phyloP scores from a whole-genome alignment of 73 alveolate species.

The Tetrahymena borealis region DNA sequence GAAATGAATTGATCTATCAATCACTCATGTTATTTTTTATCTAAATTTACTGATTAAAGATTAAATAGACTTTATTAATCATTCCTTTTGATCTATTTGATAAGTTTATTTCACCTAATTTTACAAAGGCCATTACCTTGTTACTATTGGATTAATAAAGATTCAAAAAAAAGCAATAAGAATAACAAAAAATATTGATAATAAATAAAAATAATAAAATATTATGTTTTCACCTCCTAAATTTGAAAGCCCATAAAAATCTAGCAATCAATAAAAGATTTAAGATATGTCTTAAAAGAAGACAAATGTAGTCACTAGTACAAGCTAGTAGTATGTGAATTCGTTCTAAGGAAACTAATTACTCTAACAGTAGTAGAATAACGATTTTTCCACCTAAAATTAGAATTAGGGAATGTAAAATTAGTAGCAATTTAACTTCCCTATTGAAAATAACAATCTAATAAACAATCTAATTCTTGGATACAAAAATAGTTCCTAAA shows the following conservation, averaged over 20 bases:
- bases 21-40: too few species aligned
- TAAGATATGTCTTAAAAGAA: background rate
- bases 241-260: background rate
- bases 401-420: background rate
- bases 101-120: too few species aligned
- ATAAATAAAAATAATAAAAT: background rate
- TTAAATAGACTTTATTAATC: too few species aligned
- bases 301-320: background rate
- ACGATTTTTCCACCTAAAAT: background rate
- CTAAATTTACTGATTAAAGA: too few species aligned
- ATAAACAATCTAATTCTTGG: background rate
- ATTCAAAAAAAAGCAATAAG: too few species aligned
- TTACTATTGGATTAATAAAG: too few species aligned
- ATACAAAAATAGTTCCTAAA: background rate
- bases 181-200: background rate
- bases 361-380: background rate
- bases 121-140: too few species aligned
- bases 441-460: background rate
- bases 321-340: background rate
- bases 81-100: too few species aligned
- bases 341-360: background rate
- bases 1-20: too few species aligned
- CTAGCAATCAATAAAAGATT: background rate
- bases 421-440: background rate
- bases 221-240: background rate